A percentile compares a stretch with the other conserved stretches of the same genome.
Conservation (phyloP, 139 green algal genomes). For the Micractinium sp. region DNA sequence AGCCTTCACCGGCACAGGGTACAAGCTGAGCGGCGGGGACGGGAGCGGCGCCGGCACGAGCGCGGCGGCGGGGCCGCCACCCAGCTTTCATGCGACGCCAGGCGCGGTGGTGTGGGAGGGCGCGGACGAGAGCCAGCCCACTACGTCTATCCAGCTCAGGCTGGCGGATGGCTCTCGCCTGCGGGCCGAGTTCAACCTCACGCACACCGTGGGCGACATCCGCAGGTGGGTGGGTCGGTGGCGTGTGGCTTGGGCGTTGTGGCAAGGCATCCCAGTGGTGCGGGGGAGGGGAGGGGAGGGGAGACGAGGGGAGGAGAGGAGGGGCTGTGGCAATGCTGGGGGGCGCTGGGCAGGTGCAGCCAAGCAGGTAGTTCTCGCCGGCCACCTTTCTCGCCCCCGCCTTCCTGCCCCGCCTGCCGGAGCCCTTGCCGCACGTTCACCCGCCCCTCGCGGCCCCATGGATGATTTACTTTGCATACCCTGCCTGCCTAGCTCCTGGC, state of each 20-base stretch:
- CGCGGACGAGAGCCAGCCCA: conserved; percentile 73
- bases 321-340: neutral
- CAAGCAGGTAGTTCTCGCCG: too few relatives aligned
- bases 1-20: conserved; percentile 74
- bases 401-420: too few relatives aligned
- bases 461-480: neutral
- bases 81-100: neutral
- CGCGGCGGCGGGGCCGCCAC: neutral
- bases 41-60: conserved; percentile 21
- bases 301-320: neutral
- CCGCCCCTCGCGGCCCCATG: too few relatives aligned
- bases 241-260: neutral
- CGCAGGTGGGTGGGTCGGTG: conserved; percentile 43
- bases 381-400: too few relatives aligned
- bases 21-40: conserved; percentile 50
- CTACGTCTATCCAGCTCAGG: conserved; percentile 88
- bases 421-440: too few relatives aligned
- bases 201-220: conserved; percentile 83
- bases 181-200: conserved; percentile 87
- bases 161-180: conserved; percentile 82
- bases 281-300: neutral
- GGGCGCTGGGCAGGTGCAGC: neutral
- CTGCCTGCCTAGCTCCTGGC: neutral
- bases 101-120: conserved; percentile 64
- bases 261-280: neutral